Evolutionary conservation across 306 rosid species (phyloP).

Genomic region (Notholithocarpus densiflorus): DNA sequence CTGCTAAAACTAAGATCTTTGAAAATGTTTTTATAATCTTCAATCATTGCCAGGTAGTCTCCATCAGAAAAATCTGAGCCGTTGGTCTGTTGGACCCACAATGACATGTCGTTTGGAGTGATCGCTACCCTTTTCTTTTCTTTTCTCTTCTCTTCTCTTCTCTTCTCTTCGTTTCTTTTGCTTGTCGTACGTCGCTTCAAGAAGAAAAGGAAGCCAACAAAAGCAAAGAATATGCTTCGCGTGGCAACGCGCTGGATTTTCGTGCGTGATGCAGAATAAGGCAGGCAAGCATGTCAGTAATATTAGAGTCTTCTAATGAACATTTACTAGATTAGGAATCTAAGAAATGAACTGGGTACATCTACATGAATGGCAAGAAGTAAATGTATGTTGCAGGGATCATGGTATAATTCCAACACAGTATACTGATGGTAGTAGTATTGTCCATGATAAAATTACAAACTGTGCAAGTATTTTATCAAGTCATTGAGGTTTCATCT

Average conservation of each 20-base stretch:
- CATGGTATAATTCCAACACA: not conserved
- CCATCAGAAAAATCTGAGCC: slow-evolving; percentile 15
- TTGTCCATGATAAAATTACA: not conserved
- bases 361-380: not conserved
- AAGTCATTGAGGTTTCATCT: not conserved
- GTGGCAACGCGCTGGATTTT: slow-evolving; percentile 19
- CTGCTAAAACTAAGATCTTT: no score
- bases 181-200: no score
- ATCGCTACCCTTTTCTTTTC: not conserved
- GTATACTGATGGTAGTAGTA: not conserved
- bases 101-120: not conserved
- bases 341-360: not conserved
- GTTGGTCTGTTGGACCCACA: slow-evolving; percentile 4
- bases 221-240: slow-evolving; percentile 32
- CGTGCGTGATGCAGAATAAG: slow-evolving; percentile 23
- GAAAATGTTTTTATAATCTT: not conserved
- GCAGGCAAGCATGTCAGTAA: slow-evolving; percentile 8
- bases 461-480: not conserved
- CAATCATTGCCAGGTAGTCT: not conserved
- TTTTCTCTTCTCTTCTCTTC: not conserved
- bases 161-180: not conserved
- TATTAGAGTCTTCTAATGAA: not conserved
- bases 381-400: not conserved
- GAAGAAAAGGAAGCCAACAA: not conserved
- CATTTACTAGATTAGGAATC: not conserved